A percentile compares a stretch with the other conserved stretches of the same genome.
These are phyloP conservation scores for Gyromitra esculenta DNA, from an alignment of 2,329 filamentous ascomycete genomes.

Conservation along the genomic window DNA sequence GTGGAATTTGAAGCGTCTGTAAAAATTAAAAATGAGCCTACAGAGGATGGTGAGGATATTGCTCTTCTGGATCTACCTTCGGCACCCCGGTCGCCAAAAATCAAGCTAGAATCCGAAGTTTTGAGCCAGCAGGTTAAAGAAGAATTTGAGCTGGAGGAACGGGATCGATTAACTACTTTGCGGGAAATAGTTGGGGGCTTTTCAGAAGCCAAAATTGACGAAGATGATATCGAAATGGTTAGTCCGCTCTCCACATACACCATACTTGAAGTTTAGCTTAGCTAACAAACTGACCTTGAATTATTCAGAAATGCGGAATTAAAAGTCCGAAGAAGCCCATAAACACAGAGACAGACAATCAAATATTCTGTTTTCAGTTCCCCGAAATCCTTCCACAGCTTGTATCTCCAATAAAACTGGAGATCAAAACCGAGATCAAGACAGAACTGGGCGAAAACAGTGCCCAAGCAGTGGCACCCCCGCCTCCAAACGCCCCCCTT, in stretches of 20 bases:
- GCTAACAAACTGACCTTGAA: background rate
- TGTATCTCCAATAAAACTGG: conserved; percentile 16
- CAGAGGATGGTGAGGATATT: conserved; percentile 24
- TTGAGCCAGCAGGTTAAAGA: conserved; percentile 53
- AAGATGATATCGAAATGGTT: conserved; percentile 55
- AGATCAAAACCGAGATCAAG: conserved; percentile 23
- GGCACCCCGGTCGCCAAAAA: conserved; percentile 8
- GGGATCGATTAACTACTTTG: conserved; percentile 49
- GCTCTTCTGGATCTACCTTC: conserved; percentile 15
- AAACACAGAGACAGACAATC: conserved; percentile 56
- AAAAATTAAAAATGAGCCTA: conserved; percentile 55
- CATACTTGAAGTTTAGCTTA: background rate
- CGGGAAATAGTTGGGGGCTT: conserved; percentile 49
- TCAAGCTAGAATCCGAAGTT: conserved; percentile 13
- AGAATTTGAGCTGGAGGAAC: conserved; percentile 56
- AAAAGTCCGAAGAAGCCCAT: conserved; percentile 21
- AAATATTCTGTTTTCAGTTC: conserved; percentile 58
- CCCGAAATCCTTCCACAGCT: conserved; percentile 56
- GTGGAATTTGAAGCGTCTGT: conserved; percentile 54
- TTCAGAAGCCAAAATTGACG: conserved; percentile 27
- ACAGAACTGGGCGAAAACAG: background rate
- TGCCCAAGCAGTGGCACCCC: conserved; percentile 13
- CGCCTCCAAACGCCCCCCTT: conserved; percentile 25
- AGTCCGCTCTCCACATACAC: background rate
- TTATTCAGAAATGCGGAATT: conserved; percentile 26